Percentiles rank a stretch among this genome's conserved stretches.
Conservation (phyloP, 106 monocot species). For the Dendrobium nobile region DNA sequence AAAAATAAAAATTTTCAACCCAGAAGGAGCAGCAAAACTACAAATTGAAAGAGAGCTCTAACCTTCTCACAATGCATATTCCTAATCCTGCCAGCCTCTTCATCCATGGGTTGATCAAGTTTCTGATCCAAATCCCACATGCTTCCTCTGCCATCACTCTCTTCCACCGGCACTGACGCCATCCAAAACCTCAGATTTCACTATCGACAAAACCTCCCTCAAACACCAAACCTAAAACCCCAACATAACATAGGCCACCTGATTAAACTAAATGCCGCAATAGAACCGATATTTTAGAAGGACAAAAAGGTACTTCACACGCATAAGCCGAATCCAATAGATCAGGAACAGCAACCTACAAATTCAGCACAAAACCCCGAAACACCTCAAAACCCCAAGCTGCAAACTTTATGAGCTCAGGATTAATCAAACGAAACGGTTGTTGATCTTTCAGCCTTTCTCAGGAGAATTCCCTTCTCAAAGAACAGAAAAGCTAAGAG, state of each 20-base stretch:
- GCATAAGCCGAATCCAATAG: no score
- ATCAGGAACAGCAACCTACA: no score
- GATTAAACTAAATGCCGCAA: neutral
- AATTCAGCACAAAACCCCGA: no score
- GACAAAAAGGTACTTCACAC: neutral
- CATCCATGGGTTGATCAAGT: conserved; percentile 75
- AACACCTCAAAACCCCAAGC: no score
- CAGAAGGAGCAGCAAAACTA: no score
- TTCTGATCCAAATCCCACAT: conserved; percentile 66
- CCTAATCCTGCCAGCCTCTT: conserved; percentile 47
- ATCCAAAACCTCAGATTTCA: neutral
- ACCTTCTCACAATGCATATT: conserved; percentile 67
- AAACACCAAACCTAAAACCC: neutral
- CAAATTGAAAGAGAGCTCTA: no score
- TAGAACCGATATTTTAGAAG: neutral
- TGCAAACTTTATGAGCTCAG: no score
- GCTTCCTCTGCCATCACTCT: conserved; percentile 28
- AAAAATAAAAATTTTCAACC: no score
- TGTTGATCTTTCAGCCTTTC: neutral
- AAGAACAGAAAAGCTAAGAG: neutral
- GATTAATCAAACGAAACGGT: neutral
- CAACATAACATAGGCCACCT: neutral
- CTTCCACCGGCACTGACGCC: neutral
- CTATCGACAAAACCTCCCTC: neutral
- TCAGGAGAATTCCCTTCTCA: neutral